Conservation (phyloP, 179 eudicot species). For the Spinacia oleracea region DNA sequence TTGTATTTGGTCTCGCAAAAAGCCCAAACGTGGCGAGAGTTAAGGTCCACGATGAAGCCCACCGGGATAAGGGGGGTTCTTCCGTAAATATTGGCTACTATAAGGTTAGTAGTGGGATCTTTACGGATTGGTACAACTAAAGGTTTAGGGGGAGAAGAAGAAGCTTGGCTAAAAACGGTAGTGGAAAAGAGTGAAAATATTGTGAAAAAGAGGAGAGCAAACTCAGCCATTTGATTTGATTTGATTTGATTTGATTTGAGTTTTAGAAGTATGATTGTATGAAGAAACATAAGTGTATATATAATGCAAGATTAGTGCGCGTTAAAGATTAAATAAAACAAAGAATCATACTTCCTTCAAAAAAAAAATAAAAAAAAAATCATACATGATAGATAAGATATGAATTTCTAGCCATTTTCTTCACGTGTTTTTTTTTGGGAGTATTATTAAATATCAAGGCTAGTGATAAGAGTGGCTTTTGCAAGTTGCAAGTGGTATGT, state of each 20-base stretch:
- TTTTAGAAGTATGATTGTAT: no score
- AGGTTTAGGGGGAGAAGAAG: slow-evolving; percentile 7
- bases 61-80: slow-evolving; percentile 38
- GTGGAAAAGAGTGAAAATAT: slow-evolving; percentile 15
- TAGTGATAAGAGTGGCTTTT: not conserved
- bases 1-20: slow-evolving; percentile 44
- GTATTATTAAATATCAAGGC: not conserved
- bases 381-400: not conserved
- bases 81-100: slow-evolving; percentile 33
- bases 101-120: slow-evolving; percentile 32
- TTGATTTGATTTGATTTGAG: no score
- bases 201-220: slow-evolving; percentile 15
- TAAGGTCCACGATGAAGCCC: slow-evolving; percentile 35
- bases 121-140: slow-evolving; percentile 36
- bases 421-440: not conserved
- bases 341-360: no score
- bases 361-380: no score
- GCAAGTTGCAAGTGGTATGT: not conserved
- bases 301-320: no score
- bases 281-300: no score
- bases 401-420: not conserved
- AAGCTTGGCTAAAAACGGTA: not conserved
- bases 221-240: not conserved
- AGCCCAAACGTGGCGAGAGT: slow-evolving; percentile 40
- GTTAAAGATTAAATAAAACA: no score